phyloP scores from a whole-genome alignment of 2,329 filamentous ascomycete genomes.

The Hypoxylon rubiginosum region DNA sequence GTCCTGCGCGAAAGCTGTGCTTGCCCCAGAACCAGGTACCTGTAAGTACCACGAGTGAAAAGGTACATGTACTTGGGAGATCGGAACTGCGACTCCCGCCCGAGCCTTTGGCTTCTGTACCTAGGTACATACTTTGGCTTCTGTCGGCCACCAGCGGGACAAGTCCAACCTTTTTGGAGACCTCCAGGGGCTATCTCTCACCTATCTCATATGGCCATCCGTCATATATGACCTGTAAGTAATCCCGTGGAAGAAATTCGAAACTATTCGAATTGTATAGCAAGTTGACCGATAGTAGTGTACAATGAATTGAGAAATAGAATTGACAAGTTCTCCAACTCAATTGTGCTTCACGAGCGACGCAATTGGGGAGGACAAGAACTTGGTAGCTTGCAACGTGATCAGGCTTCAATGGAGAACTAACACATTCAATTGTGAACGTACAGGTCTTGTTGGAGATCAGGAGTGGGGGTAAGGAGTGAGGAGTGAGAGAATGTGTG shows the following conservation, averaged over 20 bases:
- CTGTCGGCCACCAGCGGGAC: constrained; percentile 31
- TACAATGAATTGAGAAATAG: constrained; percentile 14
- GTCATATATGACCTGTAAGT: constrained; percentile 5
- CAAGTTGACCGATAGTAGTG: background rate
- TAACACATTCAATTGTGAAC: constrained; percentile 24
- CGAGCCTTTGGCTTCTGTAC: background rate
- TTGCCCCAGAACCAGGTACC: constrained; percentile 12
- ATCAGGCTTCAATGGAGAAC: constrained; percentile 44
- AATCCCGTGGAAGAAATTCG: constrained; percentile 15
- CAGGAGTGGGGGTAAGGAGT: constrained; percentile 25
- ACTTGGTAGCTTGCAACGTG: constrained; percentile 39
- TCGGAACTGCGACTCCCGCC: constrained; percentile 41
- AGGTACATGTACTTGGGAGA: constrained; percentile 40
- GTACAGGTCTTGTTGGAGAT: constrained; percentile 26
- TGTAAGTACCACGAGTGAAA: constrained; percentile 35
- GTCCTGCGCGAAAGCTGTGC: constrained; percentile 37
- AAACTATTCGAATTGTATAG: constrained; percentile 27
- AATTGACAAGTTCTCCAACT: constrained; percentile 36
- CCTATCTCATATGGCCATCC: constrained; percentile 10
- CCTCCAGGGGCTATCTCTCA: too few relatives aligned
- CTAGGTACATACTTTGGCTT: too few relatives aligned
- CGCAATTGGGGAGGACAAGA: constrained; percentile 36
- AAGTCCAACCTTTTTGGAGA: constrained; percentile 12
- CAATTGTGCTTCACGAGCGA: constrained; percentile 34
- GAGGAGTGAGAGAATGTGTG: constrained; percentile 17